These are phyloP conservation scores for Calonectria pseudoturangicola DNA, from an alignment of 2,329 filamentous ascomycete species.

Conservation along the genomic window DNA sequence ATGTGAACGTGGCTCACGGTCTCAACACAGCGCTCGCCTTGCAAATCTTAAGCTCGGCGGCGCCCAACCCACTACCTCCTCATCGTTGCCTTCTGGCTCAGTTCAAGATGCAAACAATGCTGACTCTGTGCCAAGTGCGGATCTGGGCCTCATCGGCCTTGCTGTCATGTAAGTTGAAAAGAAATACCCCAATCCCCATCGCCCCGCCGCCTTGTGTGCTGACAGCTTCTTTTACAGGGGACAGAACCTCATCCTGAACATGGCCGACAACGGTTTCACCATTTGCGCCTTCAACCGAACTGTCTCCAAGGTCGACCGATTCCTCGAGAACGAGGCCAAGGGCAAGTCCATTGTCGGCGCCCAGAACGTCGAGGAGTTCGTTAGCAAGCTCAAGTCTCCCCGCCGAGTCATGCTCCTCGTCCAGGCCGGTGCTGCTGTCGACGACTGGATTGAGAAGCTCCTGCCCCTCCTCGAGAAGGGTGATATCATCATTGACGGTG, in stretches of 20 bases:
- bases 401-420: conserved; percentile 99
- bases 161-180: conserved; percentile 83
- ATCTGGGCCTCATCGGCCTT: conserved; percentile 94
- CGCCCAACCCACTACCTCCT: conserved; percentile 65
- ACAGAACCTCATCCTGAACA: conserved; percentile 93
- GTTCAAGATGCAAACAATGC: conserved; percentile 66
- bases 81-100: conserved; percentile 52
- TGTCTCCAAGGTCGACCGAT: conserved; percentile 96
- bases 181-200: conserved; percentile 38
- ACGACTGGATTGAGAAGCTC: conserved; percentile 98
- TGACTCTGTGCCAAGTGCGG: conserved; percentile 80
- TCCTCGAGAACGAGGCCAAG: conserved; percentile 93
- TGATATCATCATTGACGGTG: conserved; percentile 99
- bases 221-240: conserved; percentile 66
- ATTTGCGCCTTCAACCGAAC: conserved; percentile 99
- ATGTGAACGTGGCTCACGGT: conserved; percentile 61
- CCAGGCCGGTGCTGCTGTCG: conserved; percentile 97
- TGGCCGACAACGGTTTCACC: conserved; percentile 94
- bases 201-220: conserved; percentile 38
- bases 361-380: conserved; percentile 94
- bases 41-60: conserved; percentile 83
- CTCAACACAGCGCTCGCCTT: conserved; percentile 79
- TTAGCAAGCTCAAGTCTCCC: conserved; percentile 96
- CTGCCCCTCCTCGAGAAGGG: conserved; percentile 87
- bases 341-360: conserved; percentile 97